Evolutionary conservation across 1,139 yeast species (phyloP), one percentile per base, ranked within the genome.

Genomic region (Blastobotrys elegans): DNA sequence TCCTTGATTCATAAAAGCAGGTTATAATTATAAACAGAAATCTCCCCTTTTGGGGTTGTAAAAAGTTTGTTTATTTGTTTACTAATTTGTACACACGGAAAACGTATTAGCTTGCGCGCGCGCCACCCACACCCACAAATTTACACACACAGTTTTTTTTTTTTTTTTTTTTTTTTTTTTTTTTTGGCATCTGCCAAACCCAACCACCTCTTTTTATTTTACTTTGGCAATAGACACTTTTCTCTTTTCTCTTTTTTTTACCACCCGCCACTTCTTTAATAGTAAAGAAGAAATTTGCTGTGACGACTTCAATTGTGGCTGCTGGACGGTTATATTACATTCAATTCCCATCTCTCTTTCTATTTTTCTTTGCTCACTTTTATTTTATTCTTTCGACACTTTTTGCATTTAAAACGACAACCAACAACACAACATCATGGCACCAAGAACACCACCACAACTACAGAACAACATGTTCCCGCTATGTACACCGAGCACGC

Each of bases 401-500:
- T 21, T 7, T 40, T 32, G 30, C 36, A 40, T 40, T 21, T 18
- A 10, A n/a, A n/a, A 8, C 20, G 8, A 14, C 29, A 30, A 30
- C 36, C 29, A 30, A 30, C 36, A 20, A n/a, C 2, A 21, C 4
- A 11, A 34, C 4, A 46, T 30, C 35, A 54, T 54, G 56, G 50
- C 55, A 11, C 66, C 65, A 18, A 48, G 53, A 20, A 65, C 69
- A 5, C 69, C 69, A 33, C 67, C 60, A 35, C 53, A 52, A 46
- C 45, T 40, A 44, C 51, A 33, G 43, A 50, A 40, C 43, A 44
- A 29, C 37, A 55, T 43, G 46, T 52, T 50, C 34, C 51, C 46
- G 46, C 55, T 55, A 8, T 53, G 55, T 47, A 64, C 68, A 20
- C 70, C 70, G 1, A 57, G 61, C 5, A 67, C 70, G 8, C 70